Conservation (phyloP, 2,329 filamentous ascomycete species). For the Lecanicillium sp. region DNA sequence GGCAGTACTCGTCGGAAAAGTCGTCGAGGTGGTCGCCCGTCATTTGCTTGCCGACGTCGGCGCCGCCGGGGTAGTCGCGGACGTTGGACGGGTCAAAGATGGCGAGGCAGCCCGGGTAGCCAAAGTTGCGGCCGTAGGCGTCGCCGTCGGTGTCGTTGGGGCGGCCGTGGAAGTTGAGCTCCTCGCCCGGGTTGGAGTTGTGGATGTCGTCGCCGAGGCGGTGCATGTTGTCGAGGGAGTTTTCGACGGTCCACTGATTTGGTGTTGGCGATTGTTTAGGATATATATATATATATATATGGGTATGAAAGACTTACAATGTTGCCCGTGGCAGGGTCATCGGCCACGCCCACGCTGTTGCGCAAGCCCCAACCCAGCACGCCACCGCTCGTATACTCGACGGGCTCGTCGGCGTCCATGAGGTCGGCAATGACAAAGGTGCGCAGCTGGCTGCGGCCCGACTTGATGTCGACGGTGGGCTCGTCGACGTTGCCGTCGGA, state of each 20-base stretch:
- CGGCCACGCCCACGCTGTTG: constrained; percentile 61
- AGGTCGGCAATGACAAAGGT: constrained; percentile 29
- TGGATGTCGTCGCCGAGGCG: constrained; percentile 51
- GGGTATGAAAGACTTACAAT: constrained; percentile 21
- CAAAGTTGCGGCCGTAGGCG: constrained; percentile 41
- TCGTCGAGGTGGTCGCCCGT: constrained; percentile 14
- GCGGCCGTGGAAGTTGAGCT: constrained; percentile 62
- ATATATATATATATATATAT: too few relatives aligned
- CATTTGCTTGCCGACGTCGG: constrained; percentile 16
- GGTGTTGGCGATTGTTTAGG: too few relatives aligned
- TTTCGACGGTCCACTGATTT: constrained; percentile 55
- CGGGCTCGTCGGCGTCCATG: constrained; percentile 12
- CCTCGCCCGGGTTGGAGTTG: constrained; percentile 61
- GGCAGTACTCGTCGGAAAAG: constrained; percentile 16
- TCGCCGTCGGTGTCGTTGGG: constrained; percentile 24
- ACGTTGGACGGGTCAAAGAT: constrained; percentile 38
- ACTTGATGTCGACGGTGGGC: constrained; percentile 35
- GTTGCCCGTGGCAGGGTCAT: constrained; percentile 41
- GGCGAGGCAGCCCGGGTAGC: constrained; percentile 56
- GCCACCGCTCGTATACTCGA: constrained; percentile 35
- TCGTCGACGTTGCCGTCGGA: constrained; percentile 51
- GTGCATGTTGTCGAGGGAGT: constrained; percentile 53
- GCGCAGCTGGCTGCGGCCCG: constrained; percentile 54
- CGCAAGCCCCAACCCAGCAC: constrained; percentile 57
- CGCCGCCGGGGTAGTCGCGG: constrained; percentile 24